Evolutionary conservation across 1,284 basidiomycete species (phyloP), one percentile per base, ranked within the genome.

Genomic region (Pterulicium gracile): DNA sequence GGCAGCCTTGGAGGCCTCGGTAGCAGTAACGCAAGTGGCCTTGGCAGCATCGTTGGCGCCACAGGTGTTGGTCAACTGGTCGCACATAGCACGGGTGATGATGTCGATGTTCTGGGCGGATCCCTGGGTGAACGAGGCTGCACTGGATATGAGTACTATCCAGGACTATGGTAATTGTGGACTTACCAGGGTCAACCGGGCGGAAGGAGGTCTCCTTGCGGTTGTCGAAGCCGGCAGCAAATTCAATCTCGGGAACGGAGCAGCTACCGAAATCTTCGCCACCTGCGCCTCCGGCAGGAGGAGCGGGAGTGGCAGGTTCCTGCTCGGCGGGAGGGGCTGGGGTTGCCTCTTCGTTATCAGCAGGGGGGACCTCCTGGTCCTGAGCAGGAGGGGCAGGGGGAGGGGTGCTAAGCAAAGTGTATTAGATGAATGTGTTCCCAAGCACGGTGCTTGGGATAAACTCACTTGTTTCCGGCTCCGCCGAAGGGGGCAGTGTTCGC

Each of bases 251-350:
- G 12, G 77, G 77, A 21, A 72, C 61, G 3, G 70, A 63, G 65
- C 78, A 80, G 21, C 58, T 63, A n/a, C 78, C 77, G 51, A 79
- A 79, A 59, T 76, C 56, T n/a, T 67, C 70, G 47, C 69, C 66
- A 45, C 46, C 54, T 17, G 55, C 47, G 18, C n/a, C 39, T n/a
- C n/a, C 39, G 19, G 39, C 18, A 41, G 39, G 7, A 41, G 39
- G 19, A 20, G 39, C 39, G 39, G 10, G 10, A 32, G 27, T 32
- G 27, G 27, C 27, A n/a, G 27, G 27, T 32, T 10, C 27, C 7
- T 7, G n/a, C 10, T 7, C n/a, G 27, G 27, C n/a, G 27, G 27
- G 7, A 32, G 27, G 10, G n/a, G 27, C 27, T n/a, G 27, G 27
- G 12, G 57, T 49, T 23, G 57, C 55, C 14, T 54, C 49, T 3